These are phyloP conservation scores for Clitopilus passeckerianus DNA, from an alignment of 768 basidiomycete genomes.

Conservation along the genomic window DNA sequence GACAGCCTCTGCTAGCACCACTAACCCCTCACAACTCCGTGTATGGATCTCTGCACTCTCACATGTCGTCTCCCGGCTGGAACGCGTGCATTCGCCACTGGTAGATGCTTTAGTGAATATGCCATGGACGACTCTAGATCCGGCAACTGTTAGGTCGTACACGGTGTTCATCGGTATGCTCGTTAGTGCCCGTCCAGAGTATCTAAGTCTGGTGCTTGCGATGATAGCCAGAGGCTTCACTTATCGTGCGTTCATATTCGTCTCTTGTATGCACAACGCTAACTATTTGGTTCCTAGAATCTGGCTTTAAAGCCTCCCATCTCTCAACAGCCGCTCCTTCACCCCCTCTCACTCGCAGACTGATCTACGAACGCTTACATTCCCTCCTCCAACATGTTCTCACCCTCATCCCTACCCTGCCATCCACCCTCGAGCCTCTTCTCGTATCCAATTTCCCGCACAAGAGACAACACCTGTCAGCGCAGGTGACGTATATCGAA, in stretches of 20 bases:
- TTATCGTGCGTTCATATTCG: constrained; percentile 60
- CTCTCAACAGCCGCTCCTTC: constrained; percentile 50
- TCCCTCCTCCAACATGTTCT: constrained; percentile 83
- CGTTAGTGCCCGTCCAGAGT: constrained; percentile 87
- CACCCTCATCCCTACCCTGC: constrained; percentile 86
- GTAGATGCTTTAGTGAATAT: constrained; percentile 84
- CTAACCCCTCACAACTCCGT: constrained; percentile 49
- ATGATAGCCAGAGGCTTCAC: constrained; percentile 85
- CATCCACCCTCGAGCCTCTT: constrained; percentile 81
- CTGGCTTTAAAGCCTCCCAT: constrained; percentile 49
- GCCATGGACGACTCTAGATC: constrained; percentile 93
- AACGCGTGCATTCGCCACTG: constrained; percentile 71
- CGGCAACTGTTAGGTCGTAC: constrained; percentile 80
- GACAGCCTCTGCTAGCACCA: constrained; percentile 10
- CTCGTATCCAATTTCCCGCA: constrained; percentile 87
- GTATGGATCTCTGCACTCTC: constrained; percentile 84
- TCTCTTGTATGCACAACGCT: neutral
- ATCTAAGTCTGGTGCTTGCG: constrained; percentile 76
- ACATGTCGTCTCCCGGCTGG: constrained; percentile 88
- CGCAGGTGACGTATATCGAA: constrained; percentile 86
- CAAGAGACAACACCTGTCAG: constrained; percentile 77
- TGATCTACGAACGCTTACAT: constrained; percentile 85
- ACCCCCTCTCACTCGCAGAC: constrained; percentile 70
- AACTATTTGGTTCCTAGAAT: constrained; percentile 42
- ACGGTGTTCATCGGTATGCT: constrained; percentile 88